Percentiles rank a stretch among this genome's conserved stretches.
Conservation (phyloP, 2,329 filamentous ascomycete genomes). For the Xylaria sp. region DNA sequence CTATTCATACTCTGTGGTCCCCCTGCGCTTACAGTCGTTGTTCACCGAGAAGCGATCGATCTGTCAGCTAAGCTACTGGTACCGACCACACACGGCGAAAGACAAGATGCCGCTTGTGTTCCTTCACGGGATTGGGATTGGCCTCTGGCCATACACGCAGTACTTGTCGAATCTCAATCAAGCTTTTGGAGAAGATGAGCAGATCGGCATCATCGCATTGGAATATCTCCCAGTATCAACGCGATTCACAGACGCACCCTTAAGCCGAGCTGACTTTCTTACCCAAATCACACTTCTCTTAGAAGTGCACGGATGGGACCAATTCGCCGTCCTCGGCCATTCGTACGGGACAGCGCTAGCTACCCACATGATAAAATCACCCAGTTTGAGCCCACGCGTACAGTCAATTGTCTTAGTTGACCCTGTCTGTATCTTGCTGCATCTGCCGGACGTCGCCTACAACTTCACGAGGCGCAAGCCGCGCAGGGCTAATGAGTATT, state of each 20-base stretch:
- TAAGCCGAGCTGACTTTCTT: slow-evolving; percentile 63
- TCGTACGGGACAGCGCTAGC: slow-evolving; percentile 72
- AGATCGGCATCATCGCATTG: slow-evolving; percentile 71
- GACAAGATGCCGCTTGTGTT: slow-evolving; percentile 70
- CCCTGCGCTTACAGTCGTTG: slow-evolving; percentile 64
- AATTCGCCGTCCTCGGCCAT: slow-evolving; percentile 70
- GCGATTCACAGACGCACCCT: slow-evolving; percentile 66
- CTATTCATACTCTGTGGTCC: slow-evolving; percentile 61
- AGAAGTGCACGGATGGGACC: slow-evolving; percentile 64
- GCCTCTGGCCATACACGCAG: slow-evolving; percentile 69
- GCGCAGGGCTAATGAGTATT: slow-evolving; percentile 71
- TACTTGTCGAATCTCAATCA: slow-evolving; percentile 65
- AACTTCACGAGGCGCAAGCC: slow-evolving; percentile 71
- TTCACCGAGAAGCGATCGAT: slow-evolving; percentile 59
- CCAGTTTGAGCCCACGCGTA: slow-evolving; percentile 61
- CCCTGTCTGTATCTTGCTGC: slow-evolving; percentile 73
- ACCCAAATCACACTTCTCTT: slow-evolving; percentile 67
- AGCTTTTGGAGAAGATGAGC: slow-evolving; percentile 50
- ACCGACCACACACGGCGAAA: slow-evolving; percentile 69
- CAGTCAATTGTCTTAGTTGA: slow-evolving; percentile 62
- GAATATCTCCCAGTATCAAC: slow-evolving; percentile 74
- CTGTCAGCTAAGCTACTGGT: slow-evolving; percentile 70
- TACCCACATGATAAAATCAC: slow-evolving; percentile 67
- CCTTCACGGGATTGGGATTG: slow-evolving; percentile 76
- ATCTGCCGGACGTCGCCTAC: slow-evolving; percentile 75